Conservation (phyloP, 805 yeast genomes). For the Pichia deserticola region DNA sequence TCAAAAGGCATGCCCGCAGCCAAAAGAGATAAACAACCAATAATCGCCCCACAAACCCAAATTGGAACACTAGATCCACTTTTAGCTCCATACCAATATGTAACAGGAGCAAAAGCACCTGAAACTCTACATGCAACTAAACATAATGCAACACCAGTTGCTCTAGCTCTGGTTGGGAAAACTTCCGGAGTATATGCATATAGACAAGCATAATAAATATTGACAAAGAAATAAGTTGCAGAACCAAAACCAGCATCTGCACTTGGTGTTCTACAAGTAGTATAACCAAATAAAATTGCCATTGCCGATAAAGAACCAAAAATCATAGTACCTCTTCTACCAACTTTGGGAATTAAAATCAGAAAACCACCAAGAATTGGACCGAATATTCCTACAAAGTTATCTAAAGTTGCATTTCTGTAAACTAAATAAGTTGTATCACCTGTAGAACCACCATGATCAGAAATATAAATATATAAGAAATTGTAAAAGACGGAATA, state of each 20-base stretch:
- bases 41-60: constrained; percentile 52
- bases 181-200: constrained; percentile 65
- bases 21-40: constrained; percentile 40
- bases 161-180: constrained; percentile 44
- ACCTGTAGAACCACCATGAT: constrained; percentile 43
- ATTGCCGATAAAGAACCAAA: constrained; percentile 47
- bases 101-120: constrained; percentile 53
- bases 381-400: constrained; percentile 42
- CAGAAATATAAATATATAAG: constrained; percentile 43
- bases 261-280: constrained; percentile 48
- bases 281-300: constrained; percentile 54
- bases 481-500: constrained; percentile 51
- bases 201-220: constrained; percentile 49
- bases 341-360: constrained; percentile 30
- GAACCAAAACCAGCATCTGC: constrained; percentile 46
- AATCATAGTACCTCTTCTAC: constrained; percentile 51
- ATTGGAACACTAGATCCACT: constrained; percentile 51
- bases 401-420: constrained; percentile 42
- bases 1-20: constrained; percentile 43
- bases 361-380: constrained; percentile 45
- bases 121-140: constrained; percentile 46
- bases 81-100: constrained; percentile 41
- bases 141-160: constrained; percentile 55
- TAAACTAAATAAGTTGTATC: constrained; percentile 33
- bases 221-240: constrained; percentile 41